phyloP scores from a whole-genome alignment of 2,329 filamentous ascomycete genomes.

The Colletotrichum siamense region DNA sequence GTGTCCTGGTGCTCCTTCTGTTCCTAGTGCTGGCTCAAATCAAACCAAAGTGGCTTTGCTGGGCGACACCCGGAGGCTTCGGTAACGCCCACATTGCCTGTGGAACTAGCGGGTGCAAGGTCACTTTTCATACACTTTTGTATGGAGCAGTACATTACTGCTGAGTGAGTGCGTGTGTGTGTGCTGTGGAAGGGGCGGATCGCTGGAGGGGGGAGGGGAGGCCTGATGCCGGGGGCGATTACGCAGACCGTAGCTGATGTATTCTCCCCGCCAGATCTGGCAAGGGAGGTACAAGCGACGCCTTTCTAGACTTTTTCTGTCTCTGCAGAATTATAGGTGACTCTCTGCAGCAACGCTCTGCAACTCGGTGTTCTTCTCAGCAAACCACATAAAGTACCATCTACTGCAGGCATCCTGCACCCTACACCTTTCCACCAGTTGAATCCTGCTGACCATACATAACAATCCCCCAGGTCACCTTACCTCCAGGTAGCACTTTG shows the following conservation, averaged over 20 bases:
- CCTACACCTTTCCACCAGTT: neutral
- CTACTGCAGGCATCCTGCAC: neutral
- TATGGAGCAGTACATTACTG: neutral
- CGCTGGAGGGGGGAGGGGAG: neutral
- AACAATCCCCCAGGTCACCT: neutral
- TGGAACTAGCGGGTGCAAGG: neutral
- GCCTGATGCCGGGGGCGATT: neutral
- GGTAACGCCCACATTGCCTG: conserved; percentile 10
- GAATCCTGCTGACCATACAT: neutral
- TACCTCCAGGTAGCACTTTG: neutral
- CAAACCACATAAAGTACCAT: neutral
- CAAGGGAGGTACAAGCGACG: neutral
- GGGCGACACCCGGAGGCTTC: conserved; percentile 12
- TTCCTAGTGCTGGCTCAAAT: neutral
- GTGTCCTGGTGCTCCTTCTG: neutral
- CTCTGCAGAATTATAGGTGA: neutral
- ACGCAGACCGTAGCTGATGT: neutral
- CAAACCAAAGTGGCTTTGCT: neutral
- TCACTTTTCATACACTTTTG: neutral
- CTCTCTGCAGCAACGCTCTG: neutral
- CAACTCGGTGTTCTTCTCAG: neutral
- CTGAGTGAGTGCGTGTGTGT: neutral
- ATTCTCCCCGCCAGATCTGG: neutral
- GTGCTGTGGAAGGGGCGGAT: neutral
- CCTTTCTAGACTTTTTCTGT: no score